Percentiles rank a stretch among this genome's conserved stretches.
Evolutionary conservation across 176 grass and related monocot genomes (phyloP).

Genomic region (Oryza brachyantha): DNA sequence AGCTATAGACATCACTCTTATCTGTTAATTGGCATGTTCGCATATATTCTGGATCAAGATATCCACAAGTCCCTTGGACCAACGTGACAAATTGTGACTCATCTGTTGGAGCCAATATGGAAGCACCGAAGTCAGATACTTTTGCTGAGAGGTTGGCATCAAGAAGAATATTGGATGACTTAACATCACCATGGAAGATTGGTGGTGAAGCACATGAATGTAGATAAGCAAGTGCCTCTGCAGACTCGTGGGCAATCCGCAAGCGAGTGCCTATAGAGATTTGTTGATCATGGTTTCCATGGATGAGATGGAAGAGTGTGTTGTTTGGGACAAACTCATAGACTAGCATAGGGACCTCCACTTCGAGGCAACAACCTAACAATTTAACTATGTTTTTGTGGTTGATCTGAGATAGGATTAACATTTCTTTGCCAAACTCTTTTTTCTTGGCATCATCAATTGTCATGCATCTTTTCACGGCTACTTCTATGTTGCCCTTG

Average conservation of each 20-base stretch:
- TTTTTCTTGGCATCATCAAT: neutral
- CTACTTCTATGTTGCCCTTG: neutral
- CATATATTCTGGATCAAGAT: too few relatives aligned
- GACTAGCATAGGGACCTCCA: neutral
- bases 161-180: slow-evolving; percentile 6
- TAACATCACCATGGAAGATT: neutral
- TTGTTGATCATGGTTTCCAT: neutral
- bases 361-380: neutral
- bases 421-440: neutral
- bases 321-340: slow-evolving; percentile 5
- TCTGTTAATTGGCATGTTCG: too few relatives aligned
- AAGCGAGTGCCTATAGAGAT: neutral
- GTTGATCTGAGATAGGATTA: neutral
- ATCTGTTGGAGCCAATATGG: neutral
- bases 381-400: neutral
- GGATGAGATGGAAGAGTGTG: neutral
- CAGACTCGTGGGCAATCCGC: neutral
- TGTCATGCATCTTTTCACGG: neutral
- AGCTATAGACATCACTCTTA: too few relatives aligned
- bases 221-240: neutral
- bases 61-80: too few relatives aligned
- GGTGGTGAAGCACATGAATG: neutral
- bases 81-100: too few relatives aligned
- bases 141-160: neutral
- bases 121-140: slow-evolving; percentile 36